These are phyloP conservation scores for Sanghuangporus baumii DNA, from an alignment of 1,284 basidiomycete species.

Conservation along the genomic window DNA sequence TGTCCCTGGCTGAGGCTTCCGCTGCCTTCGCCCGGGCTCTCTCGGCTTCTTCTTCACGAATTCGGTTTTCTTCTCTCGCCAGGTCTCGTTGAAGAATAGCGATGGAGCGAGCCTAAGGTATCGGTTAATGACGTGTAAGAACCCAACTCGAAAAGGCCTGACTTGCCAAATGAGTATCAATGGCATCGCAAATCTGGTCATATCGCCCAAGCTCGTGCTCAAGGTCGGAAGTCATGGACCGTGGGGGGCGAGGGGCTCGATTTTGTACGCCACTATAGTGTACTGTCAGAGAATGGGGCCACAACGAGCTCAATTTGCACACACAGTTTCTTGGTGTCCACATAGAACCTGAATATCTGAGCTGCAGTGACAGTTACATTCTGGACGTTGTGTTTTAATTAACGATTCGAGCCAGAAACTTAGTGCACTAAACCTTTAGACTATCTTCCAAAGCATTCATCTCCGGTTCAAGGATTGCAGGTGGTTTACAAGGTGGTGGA, in stretches of 20 bases:
- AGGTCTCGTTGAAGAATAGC: conserved; percentile 65
- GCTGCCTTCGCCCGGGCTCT: conserved; percentile 28
- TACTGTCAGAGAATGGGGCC: background rate
- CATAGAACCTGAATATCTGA: conserved; percentile 63
- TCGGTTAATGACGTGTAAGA: background rate
- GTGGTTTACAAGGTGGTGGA: conserved; percentile 43
- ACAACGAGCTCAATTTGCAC: conserved; percentile 21
- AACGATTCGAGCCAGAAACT: background rate
- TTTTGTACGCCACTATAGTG: conserved; percentile 41
- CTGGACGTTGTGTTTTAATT: conserved; percentile 29
- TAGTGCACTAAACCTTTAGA: conserved; percentile 44
- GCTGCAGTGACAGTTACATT: conserved; percentile 63
- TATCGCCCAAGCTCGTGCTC: conserved; percentile 70
- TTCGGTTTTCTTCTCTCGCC: conserved; percentile 49
- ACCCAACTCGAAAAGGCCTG: background rate
- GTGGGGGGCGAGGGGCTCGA: conserved; percentile 58
- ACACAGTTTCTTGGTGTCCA: conserved; percentile 57
- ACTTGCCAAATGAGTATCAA: conserved; percentile 64
- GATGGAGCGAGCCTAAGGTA: conserved; percentile 56
- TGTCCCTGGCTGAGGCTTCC: conserved; percentile 25
- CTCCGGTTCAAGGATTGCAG: conserved; percentile 56
- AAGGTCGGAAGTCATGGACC: conserved; percentile 52
- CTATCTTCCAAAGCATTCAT: conserved; percentile 48
- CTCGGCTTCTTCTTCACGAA: conserved; percentile 37
- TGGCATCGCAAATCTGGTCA: conserved; percentile 68